Evolutionary conservation across 2,329 filamentous ascomycete genomes (phyloP).

Genomic region (Penicillium sp.): DNA sequence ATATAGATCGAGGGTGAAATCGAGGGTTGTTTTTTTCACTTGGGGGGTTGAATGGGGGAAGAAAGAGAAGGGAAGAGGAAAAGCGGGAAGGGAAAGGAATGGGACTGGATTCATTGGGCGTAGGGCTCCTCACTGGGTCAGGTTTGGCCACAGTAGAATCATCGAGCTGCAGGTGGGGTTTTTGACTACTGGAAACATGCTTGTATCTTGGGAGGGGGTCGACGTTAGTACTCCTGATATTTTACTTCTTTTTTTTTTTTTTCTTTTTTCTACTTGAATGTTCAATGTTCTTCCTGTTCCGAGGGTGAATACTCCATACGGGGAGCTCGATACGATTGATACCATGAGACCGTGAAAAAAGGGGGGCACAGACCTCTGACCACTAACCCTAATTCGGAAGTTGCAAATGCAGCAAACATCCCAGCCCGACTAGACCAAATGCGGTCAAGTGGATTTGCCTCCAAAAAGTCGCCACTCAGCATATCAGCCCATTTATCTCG

Average conservation of each 20-base stretch:
- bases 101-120: slow-evolving; percentile 8
- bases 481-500: background rate
- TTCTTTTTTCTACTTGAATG: background rate
- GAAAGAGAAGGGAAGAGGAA: slow-evolving; percentile 14
- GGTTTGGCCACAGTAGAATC: slow-evolving; percentile 10
- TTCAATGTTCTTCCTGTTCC: background rate
- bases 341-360: slow-evolving; percentile 1
- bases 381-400: background rate
- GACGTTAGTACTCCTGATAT: background rate
- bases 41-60: slow-evolving; percentile 7
- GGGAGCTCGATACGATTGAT: background rate
- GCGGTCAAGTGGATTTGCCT: background rate
- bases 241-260: background rate
- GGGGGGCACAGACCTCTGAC: background rate
- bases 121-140: slow-evolving; percentile 10
- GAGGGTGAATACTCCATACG: background rate
- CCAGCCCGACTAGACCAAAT: background rate
- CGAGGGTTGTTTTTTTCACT: background rate
- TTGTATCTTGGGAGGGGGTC: background rate
- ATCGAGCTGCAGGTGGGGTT: slow-evolving; percentile 7
- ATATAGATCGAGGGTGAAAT: background rate
- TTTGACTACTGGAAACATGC: background rate
- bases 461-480: background rate
- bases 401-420: background rate
- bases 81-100: slow-evolving; percentile 17